These are phyloP conservation scores for Cryptococcus hybrid DNA, from an alignment of 1,284 basidiomycete genomes.

Conservation along the genomic window DNA sequence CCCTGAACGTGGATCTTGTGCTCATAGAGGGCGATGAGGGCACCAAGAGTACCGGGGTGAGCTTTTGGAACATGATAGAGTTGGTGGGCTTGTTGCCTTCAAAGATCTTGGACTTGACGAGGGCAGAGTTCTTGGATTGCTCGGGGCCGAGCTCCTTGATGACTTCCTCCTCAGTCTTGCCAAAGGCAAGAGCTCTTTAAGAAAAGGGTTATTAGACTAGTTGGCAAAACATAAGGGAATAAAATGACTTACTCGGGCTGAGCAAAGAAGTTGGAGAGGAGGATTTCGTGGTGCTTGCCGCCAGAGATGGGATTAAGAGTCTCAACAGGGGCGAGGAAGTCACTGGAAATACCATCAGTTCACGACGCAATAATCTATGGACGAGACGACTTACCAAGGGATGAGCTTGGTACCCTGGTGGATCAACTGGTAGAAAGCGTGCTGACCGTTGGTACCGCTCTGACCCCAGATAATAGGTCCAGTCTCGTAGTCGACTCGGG, in stretches of 20 bases:
- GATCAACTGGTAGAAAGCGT: constrained; percentile 98
- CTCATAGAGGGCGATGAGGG: constrained; percentile 58
- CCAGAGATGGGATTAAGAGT: constrained; percentile 85
- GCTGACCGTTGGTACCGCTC: constrained; percentile 96
- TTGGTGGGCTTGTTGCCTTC: constrained; percentile 97
- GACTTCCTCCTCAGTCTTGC: constrained; percentile 91
- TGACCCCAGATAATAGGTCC: constrained; percentile 99
- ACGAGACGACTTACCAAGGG: constrained; percentile 54
- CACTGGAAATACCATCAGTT: constrained; percentile 52
- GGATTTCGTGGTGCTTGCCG: constrained; percentile 93
- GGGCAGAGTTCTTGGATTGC: constrained; percentile 67
- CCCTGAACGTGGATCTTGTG: constrained; percentile 99
- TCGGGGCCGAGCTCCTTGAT: constrained; percentile 72
- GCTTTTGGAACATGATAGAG: constrained; percentile 88
- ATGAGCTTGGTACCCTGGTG: constrained; percentile 94
- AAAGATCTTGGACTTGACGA: constrained; percentile 97
- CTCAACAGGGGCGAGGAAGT: constrained; percentile 93
- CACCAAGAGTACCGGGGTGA: constrained; percentile 84
- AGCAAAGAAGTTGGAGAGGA: constrained; percentile 97
- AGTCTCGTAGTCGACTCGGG: constrained; percentile 93
- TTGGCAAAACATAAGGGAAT: constrained; percentile 1
- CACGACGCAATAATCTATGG: background rate
- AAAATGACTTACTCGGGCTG: constrained; percentile 67
- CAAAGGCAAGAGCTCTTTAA: constrained; percentile 81
- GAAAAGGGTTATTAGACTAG: background rate